phyloP scores from a whole-genome alignment of 1,139 yeast genomes.

The Saccharomyces hybrid region DNA sequence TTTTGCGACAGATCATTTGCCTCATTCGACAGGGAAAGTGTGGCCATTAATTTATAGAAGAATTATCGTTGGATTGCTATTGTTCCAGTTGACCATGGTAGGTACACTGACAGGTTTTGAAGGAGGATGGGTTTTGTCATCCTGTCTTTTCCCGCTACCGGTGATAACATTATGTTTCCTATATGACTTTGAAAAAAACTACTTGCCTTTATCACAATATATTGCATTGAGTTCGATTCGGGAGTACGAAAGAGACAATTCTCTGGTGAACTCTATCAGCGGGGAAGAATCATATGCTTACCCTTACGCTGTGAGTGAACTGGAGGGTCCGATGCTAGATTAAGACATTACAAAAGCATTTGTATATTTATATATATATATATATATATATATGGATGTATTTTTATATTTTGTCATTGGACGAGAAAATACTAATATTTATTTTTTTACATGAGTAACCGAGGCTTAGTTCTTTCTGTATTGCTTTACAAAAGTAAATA shows the following conservation, averaged over 20 bases:
- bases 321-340: conserved; percentile 60
- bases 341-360: background rate
- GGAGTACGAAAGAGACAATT: conserved; percentile 30
- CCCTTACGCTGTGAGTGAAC: conserved; percentile 57
- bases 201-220: conserved; percentile 71
- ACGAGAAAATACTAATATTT: background rate
- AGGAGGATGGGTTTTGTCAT: conserved; percentile 68
- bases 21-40: conserved; percentile 82
- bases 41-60: conserved; percentile 80
- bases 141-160: conserved; percentile 69
- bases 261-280: conserved; percentile 36
- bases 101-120: conserved; percentile 79
- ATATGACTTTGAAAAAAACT: conserved; percentile 77
- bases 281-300: conserved; percentile 62
- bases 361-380: background rate
- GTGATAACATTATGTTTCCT: conserved; percentile 55
- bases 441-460: background rate
- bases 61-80: conserved; percentile 57
- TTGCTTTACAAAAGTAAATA: background rate
- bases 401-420: background rate
- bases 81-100: conserved; percentile 86
- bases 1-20: conserved; percentile 77
- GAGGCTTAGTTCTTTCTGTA: background rate
- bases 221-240: conserved; percentile 73
- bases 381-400: too few relatives aligned